Evolutionary conservation across 2,329 filamentous ascomycete species (phyloP), one percentile per base, ranked within the genome.

Genomic region (Pseudopyricularia javanii): DNA sequence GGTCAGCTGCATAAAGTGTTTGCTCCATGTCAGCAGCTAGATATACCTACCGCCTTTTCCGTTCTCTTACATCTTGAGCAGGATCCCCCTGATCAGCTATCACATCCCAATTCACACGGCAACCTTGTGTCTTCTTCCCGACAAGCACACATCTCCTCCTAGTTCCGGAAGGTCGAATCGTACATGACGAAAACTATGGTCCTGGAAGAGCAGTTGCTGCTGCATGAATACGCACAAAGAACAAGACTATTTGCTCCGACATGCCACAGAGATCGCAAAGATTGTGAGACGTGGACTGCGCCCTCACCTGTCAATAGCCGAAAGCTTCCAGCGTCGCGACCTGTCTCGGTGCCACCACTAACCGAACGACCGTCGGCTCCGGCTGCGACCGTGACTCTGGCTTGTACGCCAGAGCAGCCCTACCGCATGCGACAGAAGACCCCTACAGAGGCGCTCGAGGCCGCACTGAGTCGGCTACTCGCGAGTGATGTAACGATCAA

Each of bases 401-500:
- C 40, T 14, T 45, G 40, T 45, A 20, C 20, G 22, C 40, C 20
- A 26, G 40, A 45, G 40, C 40, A 45, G 40, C 40, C 40, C 20
- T 45, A 45, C 14, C 9, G 20, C 22, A 50, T 50, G 48, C 20
- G 32, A 20, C 48, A 15, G 22, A 8, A 20, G 6, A 51, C 52
- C 54, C 53, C 53, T 26, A 56, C 61, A 28, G 60, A 67, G 56
- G 61, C 62, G 37, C 61, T 73, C 49, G 63, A 64, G 61, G 59
- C 63, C 22, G 62, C 69, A 50, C 63, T 74, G 55, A 63, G 57
- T 51, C 51, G 55, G 3, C 59, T 55, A 56, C 58, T 60, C 56
- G 62, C 54, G 24, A 64, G 66, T 47, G 58, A 63, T 51, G 57
- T 62, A 34, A 61, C 59, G 24, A 59, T 74, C 53, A 59, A 64